phyloP scores from a whole-genome alignment of 495 filamentous ascomycete species.

The Tuber brumale region DNA sequence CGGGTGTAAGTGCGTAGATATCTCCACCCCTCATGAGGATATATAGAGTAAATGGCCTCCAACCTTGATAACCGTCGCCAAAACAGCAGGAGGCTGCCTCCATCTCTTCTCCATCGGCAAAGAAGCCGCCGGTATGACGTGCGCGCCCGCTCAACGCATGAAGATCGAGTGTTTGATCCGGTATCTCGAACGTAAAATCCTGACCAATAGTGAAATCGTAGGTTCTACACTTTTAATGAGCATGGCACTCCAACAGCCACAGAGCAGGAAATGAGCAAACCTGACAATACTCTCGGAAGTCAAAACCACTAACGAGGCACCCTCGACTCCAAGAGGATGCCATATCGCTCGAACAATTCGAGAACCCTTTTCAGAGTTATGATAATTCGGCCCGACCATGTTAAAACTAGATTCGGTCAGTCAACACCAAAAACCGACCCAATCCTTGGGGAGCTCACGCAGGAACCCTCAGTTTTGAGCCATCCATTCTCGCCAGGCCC shows the following conservation, averaged over 20 bases:
- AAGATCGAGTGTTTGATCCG: constrained; percentile 37
- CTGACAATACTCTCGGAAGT: constrained; percentile 37
- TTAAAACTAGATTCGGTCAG: constrained; percentile 28
- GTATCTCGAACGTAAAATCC: constrained; percentile 31
- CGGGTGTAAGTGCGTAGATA: constrained; percentile 36
- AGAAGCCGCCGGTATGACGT: constrained; percentile 29
- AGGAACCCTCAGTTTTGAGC: constrained; percentile 28
- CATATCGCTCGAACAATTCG: constrained; percentile 37
- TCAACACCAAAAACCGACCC: neutral
- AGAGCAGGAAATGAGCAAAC: constrained; percentile 15
- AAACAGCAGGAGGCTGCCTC: constrained; percentile 41
- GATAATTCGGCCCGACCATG: constrained; percentile 25
- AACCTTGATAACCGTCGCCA: constrained; percentile 29
- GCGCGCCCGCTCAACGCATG: constrained; percentile 27
- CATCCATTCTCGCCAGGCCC: constrained; percentile 31
- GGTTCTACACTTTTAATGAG: constrained; percentile 12
- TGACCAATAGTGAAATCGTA: constrained; percentile 38
- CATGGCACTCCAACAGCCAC: neutral
- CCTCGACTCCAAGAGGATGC: constrained; percentile 41
- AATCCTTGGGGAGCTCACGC: constrained; percentile 21
- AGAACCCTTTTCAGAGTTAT: constrained; percentile 18
- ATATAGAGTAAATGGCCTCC: constrained; percentile 41
- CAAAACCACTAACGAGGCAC: constrained; percentile 38
- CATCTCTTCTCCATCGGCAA: constrained; percentile 33
- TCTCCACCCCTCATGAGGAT: constrained; percentile 42